Evolutionary conservation across 2,329 filamentous ascomycete species (phyloP).

Genomic region (Penicillium sclerotigenum): DNA sequence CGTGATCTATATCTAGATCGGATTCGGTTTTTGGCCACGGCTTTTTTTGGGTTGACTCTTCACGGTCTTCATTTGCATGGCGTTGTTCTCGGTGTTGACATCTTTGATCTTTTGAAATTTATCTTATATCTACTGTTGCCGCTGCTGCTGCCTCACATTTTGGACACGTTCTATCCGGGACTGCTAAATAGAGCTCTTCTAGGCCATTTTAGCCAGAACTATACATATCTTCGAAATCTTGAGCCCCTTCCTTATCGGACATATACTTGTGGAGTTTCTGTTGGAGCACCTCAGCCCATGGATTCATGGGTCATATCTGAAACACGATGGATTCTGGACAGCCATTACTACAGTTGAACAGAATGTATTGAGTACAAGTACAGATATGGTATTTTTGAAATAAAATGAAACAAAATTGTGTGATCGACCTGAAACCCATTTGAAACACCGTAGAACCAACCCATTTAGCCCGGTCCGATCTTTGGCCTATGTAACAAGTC

Average conservation of each 20-base stretch:
- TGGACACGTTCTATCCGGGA: conserved; percentile 9
- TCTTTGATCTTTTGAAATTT: background rate
- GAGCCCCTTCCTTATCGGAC: background rate
- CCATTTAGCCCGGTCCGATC: conserved; percentile 41
- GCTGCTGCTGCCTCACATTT: conserved; percentile 6
- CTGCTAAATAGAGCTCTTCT: conserved; percentile 20
- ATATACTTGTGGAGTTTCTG: background rate
- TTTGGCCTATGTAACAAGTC: conserved; percentile 33
- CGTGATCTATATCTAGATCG: conserved; percentile 8
- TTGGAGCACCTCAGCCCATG: background rate
- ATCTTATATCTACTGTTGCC: background rate
- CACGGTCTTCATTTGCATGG: conserved; percentile 24
- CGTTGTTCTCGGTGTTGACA: conserved; percentile 26
- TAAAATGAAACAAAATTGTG: background rate
- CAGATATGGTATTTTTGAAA: background rate
- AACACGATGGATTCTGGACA: background rate
- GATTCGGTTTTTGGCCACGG: conserved; percentile 15
- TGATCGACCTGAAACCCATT: background rate
- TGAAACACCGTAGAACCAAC: background rate
- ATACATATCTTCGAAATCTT: background rate
- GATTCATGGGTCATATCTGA: too few relatives aligned
- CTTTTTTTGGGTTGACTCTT: background rate
- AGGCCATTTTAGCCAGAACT: conserved; percentile 10
- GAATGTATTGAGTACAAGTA: background rate
- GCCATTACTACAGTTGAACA: background rate